These are phyloP conservation scores for Colletotrichum kahawae DNA, from an alignment of 2,329 filamentous ascomycete species.

Conservation along the genomic window DNA sequence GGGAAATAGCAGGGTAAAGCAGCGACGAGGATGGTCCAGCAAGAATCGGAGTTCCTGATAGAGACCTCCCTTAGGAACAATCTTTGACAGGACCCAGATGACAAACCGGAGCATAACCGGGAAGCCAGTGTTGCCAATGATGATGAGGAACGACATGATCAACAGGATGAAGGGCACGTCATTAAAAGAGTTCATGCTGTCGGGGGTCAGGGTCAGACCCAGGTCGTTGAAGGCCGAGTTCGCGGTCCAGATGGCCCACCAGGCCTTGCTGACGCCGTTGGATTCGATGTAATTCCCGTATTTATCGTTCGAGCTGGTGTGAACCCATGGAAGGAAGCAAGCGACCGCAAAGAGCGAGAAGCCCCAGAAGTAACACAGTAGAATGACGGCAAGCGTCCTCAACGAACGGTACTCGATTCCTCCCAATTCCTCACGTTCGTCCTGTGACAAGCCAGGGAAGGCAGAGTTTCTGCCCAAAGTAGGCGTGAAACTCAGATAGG, in stretches of 20 bases:
- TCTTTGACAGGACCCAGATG: constrained; percentile 80
- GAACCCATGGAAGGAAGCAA: constrained; percentile 82
- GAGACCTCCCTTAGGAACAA: constrained; percentile 71
- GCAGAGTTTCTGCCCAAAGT: constrained; percentile 93
- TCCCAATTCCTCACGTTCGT: constrained; percentile 92
- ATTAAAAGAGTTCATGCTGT: constrained; percentile 93
- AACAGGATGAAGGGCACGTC: constrained; percentile 77
- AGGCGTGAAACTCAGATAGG: constrained; percentile 93
- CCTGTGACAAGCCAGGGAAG: constrained; percentile 85
- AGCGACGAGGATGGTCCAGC: constrained; percentile 91
- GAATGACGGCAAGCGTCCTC: constrained; percentile 81
- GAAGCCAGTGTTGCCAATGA: constrained; percentile 95
- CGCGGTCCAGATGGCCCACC: constrained; percentile 93
- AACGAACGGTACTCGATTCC: constrained; percentile 95
- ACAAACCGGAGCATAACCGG: constrained; percentile 92
- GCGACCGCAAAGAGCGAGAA: constrained; percentile 81
- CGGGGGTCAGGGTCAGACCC: constrained; percentile 89
- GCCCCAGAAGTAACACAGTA: constrained; percentile 80
- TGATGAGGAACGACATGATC: constrained; percentile 82
- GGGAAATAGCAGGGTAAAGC: constrained; percentile 94
- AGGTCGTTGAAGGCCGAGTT: constrained; percentile 92
- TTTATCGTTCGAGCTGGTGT: constrained; percentile 51
- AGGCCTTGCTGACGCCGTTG: constrained; percentile 69
- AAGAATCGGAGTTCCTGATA: constrained; percentile 93
- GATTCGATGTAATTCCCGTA: constrained; percentile 71